phyloP scores from a whole-genome alignment of 1,284 basidiomycete species.

The Meira miltonrushii region DNA sequence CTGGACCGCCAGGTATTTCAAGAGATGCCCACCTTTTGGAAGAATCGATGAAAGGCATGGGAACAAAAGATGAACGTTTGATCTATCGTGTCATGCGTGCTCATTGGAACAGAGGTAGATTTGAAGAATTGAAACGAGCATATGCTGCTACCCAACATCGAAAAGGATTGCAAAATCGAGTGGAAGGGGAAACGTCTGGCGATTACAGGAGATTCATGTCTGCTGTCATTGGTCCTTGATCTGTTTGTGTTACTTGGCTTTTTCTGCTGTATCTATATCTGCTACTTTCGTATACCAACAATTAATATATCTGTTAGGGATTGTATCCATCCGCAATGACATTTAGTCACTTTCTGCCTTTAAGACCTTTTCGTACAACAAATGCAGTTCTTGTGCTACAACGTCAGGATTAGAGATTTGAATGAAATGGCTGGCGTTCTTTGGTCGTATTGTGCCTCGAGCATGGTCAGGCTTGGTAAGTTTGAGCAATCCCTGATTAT shows the following conservation, averaged over 20 bases:
- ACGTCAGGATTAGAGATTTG: too few relatives aligned
- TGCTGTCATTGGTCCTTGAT: slow-evolving; percentile 29
- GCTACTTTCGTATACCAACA: not conserved
- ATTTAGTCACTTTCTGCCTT: too few relatives aligned
- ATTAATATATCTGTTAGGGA: too few relatives aligned
- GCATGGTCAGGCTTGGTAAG: too few relatives aligned
- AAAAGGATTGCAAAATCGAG: slow-evolving; percentile 35
- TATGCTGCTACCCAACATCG: slow-evolving; percentile 45
- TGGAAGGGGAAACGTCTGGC: slow-evolving; percentile 42
- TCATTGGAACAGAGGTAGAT: slow-evolving; percentile 45
- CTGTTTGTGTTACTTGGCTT: not conserved
- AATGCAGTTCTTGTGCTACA: too few relatives aligned
- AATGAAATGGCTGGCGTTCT: too few relatives aligned
- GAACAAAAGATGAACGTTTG: slow-evolving; percentile 43
- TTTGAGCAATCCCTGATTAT: too few relatives aligned
- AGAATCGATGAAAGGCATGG: slow-evolving; percentile 47
- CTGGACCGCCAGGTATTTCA: slow-evolving; percentile 25
- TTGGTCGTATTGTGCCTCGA: too few relatives aligned
- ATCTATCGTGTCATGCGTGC: slow-evolving; percentile 38
- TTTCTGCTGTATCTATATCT: not conserved
- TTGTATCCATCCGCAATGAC: too few relatives aligned
- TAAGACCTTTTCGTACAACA: too few relatives aligned
- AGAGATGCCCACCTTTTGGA: slow-evolving; percentile 47
- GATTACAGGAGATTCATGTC: slow-evolving; percentile 40
- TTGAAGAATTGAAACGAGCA: slow-evolving; percentile 44